Conservation (phyloP, 179 eudicot genomes). For the Dionaea muscipula region DNA sequence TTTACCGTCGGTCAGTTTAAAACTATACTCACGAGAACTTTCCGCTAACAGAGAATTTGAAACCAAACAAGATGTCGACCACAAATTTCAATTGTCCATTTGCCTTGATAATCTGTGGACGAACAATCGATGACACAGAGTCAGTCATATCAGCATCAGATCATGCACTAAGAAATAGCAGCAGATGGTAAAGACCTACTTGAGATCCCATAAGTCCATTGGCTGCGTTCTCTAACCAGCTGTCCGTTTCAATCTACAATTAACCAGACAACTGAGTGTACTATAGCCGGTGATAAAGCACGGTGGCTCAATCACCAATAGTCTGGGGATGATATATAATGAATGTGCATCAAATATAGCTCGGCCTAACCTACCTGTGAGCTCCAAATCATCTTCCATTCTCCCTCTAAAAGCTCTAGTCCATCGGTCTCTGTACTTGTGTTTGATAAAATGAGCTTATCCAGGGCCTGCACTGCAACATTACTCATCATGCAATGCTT, state of each 20-base stretch:
- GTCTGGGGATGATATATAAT: no score
- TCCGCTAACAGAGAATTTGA: slow-evolving; percentile 87
- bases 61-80: slow-evolving; percentile 64
- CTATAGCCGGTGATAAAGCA: no score
- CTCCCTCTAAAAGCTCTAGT: slow-evolving; percentile 63
- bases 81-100: slow-evolving; percentile 64
- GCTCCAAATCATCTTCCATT: slow-evolving; percentile 96
- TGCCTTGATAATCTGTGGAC: slow-evolving; percentile 42
- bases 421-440: slow-evolving; percentile 31
- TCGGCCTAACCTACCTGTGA: slow-evolving; percentile 71
- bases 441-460: slow-evolving; percentile 41
- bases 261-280: no score
- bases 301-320: no score
- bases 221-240: slow-evolving; percentile 97
- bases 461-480: slow-evolving; percentile 46
- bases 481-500: not conserved
- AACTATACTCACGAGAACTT: slow-evolving; percentile 41
- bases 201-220: slow-evolving; percentile 96
- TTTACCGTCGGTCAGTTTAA: no score
- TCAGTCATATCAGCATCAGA: not conserved
- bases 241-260: slow-evolving; percentile 81
- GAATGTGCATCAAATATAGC: no score
- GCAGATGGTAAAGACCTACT: slow-evolving; percentile 23
- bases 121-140: not conserved
- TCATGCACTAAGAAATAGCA: not conserved